phyloP scores from a whole-genome alignment of 768 basidiomycete genomes.

The Hirschioporus abietinus region DNA sequence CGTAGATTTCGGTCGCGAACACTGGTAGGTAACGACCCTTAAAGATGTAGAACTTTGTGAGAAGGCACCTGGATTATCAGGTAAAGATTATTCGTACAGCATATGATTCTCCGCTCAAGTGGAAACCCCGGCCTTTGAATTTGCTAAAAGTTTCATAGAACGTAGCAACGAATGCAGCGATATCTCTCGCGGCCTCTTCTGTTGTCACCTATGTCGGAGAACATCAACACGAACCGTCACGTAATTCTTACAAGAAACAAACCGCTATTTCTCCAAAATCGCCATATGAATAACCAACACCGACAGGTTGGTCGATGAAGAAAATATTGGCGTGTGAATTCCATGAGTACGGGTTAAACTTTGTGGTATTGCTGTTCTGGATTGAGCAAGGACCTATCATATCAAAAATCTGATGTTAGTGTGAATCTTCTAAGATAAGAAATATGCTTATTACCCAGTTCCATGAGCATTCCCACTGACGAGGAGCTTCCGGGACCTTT shows the following conservation, averaged over 20 bases:
- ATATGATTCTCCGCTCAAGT: constrained; percentile 27
- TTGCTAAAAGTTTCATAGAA: constrained; percentile 28
- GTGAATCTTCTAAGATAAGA: not conserved
- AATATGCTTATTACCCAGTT: constrained; percentile 25
- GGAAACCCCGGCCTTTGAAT: constrained; percentile 26
- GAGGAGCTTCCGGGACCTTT: constrained; percentile 32
- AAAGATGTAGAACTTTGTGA: not conserved
- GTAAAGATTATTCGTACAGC: constrained; percentile 12
- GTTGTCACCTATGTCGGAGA: constrained; percentile 15
- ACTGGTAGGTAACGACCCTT: constrained; percentile 68
- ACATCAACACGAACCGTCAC: not conserved
- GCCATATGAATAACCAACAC: constrained; percentile 45
- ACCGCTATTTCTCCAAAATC: constrained; percentile 22
- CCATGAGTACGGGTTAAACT: constrained; percentile 38
- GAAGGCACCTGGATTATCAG: not conserved
- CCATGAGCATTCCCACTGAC: constrained; percentile 35
- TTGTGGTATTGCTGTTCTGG: constrained; percentile 14
- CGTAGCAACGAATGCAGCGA: constrained; percentile 27
- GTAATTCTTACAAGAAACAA: not conserved
- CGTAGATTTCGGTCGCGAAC: constrained; percentile 73
- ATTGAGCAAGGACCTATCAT: constrained; percentile 20
- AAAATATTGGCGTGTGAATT: constrained; percentile 31
- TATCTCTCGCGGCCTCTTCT: constrained; percentile 27
- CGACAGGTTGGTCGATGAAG: constrained; percentile 29
- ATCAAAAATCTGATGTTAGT: not conserved